Conservation (phyloP, 805 yeast genomes). For the Crinitomyces ghanaensis region DNA sequence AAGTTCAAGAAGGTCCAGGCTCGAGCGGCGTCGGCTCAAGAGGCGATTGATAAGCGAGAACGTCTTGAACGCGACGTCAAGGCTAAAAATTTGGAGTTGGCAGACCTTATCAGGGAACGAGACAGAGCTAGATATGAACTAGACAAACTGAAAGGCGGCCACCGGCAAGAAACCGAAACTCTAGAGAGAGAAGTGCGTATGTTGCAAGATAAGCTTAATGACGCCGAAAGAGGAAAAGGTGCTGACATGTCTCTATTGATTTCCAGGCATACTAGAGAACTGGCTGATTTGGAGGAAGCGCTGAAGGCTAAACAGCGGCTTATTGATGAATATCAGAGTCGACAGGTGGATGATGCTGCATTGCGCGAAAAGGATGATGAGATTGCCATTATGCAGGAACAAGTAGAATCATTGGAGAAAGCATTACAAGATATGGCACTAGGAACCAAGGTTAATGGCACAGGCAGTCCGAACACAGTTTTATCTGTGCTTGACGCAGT, state of each 20-base stretch:
- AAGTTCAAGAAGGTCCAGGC: constrained; percentile 74
- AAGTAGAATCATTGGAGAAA: constrained; percentile 46
- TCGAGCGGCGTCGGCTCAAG: constrained; percentile 82
- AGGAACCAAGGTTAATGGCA: constrained; percentile 35
- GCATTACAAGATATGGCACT: constrained; percentile 43
- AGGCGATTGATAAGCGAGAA: constrained; percentile 74
- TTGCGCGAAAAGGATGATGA: constrained; percentile 65
- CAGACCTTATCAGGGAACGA: constrained; percentile 79
- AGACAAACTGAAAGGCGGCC: constrained; percentile 55
- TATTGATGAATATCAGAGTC: constrained; percentile 20
- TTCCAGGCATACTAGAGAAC: constrained; percentile 51
- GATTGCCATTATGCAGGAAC: constrained; percentile 65
- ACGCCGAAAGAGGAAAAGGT: constrained; percentile 50
- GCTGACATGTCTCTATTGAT: constrained; percentile 50
- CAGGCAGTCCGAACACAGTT: constrained; percentile 37
- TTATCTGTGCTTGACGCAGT: constrained; percentile 60
- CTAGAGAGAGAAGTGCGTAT: constrained; percentile 55
- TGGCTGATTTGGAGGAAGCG: constrained; percentile 38
- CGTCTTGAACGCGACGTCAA: constrained; percentile 72
- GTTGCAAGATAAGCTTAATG: constrained; percentile 44
- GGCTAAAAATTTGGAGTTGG: constrained; percentile 75
- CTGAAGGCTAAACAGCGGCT: constrained; percentile 25
- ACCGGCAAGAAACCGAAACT: constrained; percentile 52
- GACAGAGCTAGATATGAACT: constrained; percentile 79
- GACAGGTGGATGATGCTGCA: constrained; percentile 26